Conservation (phyloP, 306 rosid species). For the Medicago lupulina region DNA sequence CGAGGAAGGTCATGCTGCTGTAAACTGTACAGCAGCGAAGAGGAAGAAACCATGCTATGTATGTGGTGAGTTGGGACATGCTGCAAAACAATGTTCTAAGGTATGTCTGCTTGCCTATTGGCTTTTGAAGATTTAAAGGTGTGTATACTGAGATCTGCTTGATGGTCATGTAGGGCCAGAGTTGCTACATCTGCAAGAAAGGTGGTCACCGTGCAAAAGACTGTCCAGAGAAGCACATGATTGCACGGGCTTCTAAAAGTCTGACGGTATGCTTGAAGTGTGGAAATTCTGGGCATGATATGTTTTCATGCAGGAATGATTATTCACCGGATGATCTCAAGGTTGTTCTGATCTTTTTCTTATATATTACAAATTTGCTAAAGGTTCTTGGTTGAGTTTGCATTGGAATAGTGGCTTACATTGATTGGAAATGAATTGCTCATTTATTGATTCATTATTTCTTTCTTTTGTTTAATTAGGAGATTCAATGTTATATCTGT, state of each 20-base stretch:
- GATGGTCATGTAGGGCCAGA: conserved; percentile 56
- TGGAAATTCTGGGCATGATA: conserved; percentile 87
- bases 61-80: conserved; percentile 90
- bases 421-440: conserved; percentile 30
- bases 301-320: conserved; percentile 71
- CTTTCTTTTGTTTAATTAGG: conserved; percentile 53
- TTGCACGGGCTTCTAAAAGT: conserved; percentile 37
- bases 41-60: conserved; percentile 86
- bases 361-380: neutral
- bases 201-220: conserved; percentile 83
- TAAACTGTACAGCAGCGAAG: conserved; percentile 68
- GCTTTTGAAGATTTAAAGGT: neutral
- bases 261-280: conserved; percentile 76
- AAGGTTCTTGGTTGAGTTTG: conserved; percentile 3
- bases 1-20: conserved; percentile 87
- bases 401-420: conserved; percentile 10
- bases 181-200: conserved; percentile 80
- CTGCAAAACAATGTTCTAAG: conserved; percentile 70
- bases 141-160: conserved; percentile 9
- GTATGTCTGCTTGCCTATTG: conserved; percentile 44
- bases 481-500: conserved; percentile 78
- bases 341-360: conserved; percentile 53
- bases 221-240: conserved; percentile 75
- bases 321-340: conserved; percentile 74
- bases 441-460: conserved; percentile 12